Percentiles rank a stretch among this genome's conserved stretches.
phyloP scores from a whole-genome alignment of 371 early-diverging fungal species.

The Rhizopus stolonifer region DNA sequence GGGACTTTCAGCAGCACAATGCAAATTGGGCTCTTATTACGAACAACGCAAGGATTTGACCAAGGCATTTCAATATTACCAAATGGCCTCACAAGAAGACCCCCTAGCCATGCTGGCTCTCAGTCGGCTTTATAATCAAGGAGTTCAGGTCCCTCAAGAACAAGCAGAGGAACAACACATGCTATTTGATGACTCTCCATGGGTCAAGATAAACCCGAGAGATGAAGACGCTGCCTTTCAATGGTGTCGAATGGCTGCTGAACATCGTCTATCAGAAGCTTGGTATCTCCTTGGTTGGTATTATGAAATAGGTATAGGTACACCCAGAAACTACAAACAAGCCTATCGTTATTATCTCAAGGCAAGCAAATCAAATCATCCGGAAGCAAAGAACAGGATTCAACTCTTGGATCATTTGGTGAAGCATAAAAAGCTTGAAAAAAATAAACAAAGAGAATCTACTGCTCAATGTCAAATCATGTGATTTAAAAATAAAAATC shows the following conservation, averaged over 20 bases:
- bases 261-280: slow-evolving; percentile 35
- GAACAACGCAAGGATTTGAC: slow-evolving; percentile 30
- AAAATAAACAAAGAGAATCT: slow-evolving; percentile 2
- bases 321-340: slow-evolving; percentile 29
- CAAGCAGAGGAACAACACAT: slow-evolving; percentile 14
- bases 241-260: slow-evolving; percentile 49
- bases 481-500: neutral
- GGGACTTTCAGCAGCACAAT: slow-evolving; percentile 32
- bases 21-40: slow-evolving; percentile 25
- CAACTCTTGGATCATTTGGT: slow-evolving; percentile 13
- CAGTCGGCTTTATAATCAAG: slow-evolving; percentile 35
- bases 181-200: slow-evolving; percentile 37
- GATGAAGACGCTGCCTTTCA: slow-evolving; percentile 51
- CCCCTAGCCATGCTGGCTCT: slow-evolving; percentile 38
- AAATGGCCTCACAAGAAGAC: slow-evolving; percentile 25
- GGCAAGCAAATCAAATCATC: slow-evolving; percentile 36
- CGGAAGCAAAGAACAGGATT: slow-evolving; percentile 13
- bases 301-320: slow-evolving; percentile 49
- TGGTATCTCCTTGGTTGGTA: slow-evolving; percentile 44
- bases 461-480: neutral
- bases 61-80: slow-evolving; percentile 29
- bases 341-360: slow-evolving; percentile 34
- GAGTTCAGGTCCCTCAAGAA: slow-evolving; percentile 34
- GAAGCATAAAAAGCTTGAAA: slow-evolving; percentile 11
- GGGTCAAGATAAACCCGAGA: slow-evolving; percentile 25